Base-by-base conservation (phyloP, 768 basidiomycete genomes). In the Boletus rubroflammeus region DNA sequence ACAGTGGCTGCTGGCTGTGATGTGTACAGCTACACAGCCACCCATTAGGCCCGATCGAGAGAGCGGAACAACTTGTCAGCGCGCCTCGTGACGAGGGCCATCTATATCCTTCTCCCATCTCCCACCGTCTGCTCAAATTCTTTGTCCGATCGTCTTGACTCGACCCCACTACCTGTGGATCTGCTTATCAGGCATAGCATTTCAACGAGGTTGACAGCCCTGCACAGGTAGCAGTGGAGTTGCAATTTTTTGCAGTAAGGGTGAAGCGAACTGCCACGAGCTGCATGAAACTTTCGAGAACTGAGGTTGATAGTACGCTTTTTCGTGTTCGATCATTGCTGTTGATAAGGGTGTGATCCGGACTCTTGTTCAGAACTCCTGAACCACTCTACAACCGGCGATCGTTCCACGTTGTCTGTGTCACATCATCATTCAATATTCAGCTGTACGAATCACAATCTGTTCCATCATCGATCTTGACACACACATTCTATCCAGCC, bases 21-120 rank as follows among this genome's bases (percentile, higher is more conserved):
- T 21, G 9, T 3, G 26, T 13, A 28, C 31, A 46, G 23, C 11
- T 25, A 17, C 48, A 62, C 59, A 62, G 69, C 68, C 68, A 67
- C 64, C 31, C 48, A 63, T 67, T 59, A 35, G 32, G 35, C 60
- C 48, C 38, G 45, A 59, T 52, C 47, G 43, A 35, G 54, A 21
- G 35, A 21, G 14, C 48, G 44, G 55, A 53, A 53, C 44, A 26
- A 48, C 31, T 17, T 8, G 39, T 26, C 55, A 57, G 38, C 34
- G 47, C 28, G 29, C 41, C 25, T 47, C 46, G 46, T 36, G 36
- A 53, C 53, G 19, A 46, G 50, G 31, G 25, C 50, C 42, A 41
- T 59, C 54, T 57, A 51, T 58, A 62, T 54, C 47, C 45, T 57
- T 19, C 56, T 62, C 59, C 49, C 60, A 50, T 43, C 61, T 54